Percentiles rank a stretch among this genome's conserved stretches.
These are phyloP conservation scores for Trypanosoma theileri DNA, from an alignment of 208 protist species.

Conservation along the genomic window DNA sequence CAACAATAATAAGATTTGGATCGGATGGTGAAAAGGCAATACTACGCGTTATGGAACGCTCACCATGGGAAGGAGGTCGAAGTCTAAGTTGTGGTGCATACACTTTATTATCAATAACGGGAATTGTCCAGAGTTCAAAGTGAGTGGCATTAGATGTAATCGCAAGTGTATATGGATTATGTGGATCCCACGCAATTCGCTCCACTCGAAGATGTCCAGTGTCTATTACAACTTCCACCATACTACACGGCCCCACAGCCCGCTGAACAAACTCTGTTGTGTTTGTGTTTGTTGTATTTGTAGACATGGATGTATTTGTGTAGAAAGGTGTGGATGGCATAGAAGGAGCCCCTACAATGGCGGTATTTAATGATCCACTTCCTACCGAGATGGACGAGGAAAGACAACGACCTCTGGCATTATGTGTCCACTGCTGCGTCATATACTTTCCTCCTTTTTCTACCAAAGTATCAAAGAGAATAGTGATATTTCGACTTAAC, in stretches of 20 bases:
- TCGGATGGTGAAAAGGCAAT: slow-evolving; percentile 79
- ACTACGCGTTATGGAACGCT: slow-evolving; percentile 53
- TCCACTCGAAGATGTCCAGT: slow-evolving; percentile 61
- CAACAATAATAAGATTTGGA: slow-evolving; percentile 71
- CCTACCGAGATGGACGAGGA: slow-evolving; percentile 41
- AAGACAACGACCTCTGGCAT: slow-evolving; percentile 41
- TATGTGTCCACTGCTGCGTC: slow-evolving; percentile 69
- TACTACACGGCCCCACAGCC: slow-evolving; percentile 33
- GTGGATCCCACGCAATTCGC: slow-evolving; percentile 83
- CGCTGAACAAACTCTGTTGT: background rate
- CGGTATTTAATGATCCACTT: slow-evolving; percentile 42
- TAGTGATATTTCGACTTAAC: slow-evolving; percentile 48
- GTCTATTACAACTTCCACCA: slow-evolving; percentile 78
- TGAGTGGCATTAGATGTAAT: slow-evolving; percentile 61
- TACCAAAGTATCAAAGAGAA: slow-evolving; percentile 72
- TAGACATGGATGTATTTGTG: background rate
- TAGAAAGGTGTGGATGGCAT: slow-evolving; percentile 26
- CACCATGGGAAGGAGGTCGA: slow-evolving; percentile 63
- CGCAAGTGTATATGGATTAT: slow-evolving; percentile 85
- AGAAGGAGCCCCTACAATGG: slow-evolving; percentile 34
- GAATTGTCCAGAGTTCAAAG: slow-evolving; percentile 86
- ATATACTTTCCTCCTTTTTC: slow-evolving; percentile 63
- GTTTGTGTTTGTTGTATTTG: background rate
- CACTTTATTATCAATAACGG: slow-evolving; percentile 37
- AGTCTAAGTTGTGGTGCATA: slow-evolving; percentile 66